phyloP scores from a whole-genome alignment of 1,139 yeast genomes.

The Scheffersomyces insectosa region DNA sequence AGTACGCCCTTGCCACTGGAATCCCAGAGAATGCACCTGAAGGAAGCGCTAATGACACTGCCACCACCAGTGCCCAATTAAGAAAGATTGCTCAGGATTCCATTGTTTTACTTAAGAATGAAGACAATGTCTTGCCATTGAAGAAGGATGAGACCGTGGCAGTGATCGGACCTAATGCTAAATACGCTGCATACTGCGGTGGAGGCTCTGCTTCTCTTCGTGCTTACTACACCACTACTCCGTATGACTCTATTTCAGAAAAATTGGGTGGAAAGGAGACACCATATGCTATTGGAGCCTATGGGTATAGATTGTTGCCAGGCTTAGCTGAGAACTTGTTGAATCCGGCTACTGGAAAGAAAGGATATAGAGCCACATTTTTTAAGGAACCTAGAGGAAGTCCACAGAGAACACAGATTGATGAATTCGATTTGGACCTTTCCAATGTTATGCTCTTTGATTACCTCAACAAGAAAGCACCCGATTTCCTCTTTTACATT shows the following conservation, averaged over 20 bases:
- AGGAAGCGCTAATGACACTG: slow-evolving; percentile 3
- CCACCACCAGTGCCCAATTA: no score
- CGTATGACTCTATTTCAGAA: slow-evolving; percentile 13
- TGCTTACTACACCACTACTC: slow-evolving; percentile 12
- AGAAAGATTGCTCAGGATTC: no score
- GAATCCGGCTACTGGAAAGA: no score
- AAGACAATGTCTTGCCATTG: slow-evolving; percentile 11
- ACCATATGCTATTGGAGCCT: slow-evolving; percentile 26
- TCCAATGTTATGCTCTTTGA: slow-evolving; percentile 66
- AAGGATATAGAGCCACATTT: slow-evolving; percentile 53
- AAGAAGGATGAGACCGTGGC: slow-evolving; percentile 11
- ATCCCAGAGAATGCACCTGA: slow-evolving; percentile 7
- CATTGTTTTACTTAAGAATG: slow-evolving; percentile 7
- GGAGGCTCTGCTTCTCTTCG: slow-evolving; percentile 10
- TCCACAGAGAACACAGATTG: slow-evolving; percentile 48
- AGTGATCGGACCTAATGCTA: slow-evolving; percentile 11
- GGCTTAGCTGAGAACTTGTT: slow-evolving; percentile 20
- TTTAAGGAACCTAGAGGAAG: slow-evolving; percentile 57
- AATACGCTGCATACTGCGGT: slow-evolving; percentile 13
- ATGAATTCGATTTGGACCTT: slow-evolving; percentile 69
- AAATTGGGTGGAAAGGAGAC: slow-evolving; percentile 16
- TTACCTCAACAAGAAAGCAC: slow-evolving; percentile 10
- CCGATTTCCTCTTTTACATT: slow-evolving; percentile 9
- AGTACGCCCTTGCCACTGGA: slow-evolving; percentile 8
- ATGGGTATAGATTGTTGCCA: slow-evolving; percentile 47